These are phyloP conservation scores for Tetrapisispora fleetii DNA, from an alignment of 805 yeast species.

Conservation along the genomic window DNA sequence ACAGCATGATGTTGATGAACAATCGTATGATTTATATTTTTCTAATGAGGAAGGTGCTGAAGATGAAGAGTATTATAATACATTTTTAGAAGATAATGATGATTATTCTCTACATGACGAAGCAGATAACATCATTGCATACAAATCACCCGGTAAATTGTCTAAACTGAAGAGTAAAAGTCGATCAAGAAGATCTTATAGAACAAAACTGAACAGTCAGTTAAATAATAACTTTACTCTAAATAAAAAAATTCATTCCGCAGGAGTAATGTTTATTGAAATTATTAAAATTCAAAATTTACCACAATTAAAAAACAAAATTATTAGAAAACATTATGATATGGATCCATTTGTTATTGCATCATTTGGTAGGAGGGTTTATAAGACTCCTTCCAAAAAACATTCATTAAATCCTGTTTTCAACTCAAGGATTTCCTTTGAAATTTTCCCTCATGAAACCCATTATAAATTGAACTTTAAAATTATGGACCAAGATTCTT, in stretches of 20 bases:
- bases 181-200: conserved; percentile 5
- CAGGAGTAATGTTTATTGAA: conserved; percentile 72
- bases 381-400: conserved; percentile 72
- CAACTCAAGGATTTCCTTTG: conserved; percentile 73
- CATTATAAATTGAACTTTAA: conserved; percentile 59
- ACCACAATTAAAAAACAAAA: conserved; percentile 60
- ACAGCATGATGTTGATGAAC: background rate
- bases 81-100: conserved; percentile 4
- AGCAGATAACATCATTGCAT: conserved; percentile 5
- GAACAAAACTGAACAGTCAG: conserved; percentile 4
- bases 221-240: conserved; percentile 17
- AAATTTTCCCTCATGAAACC: conserved; percentile 55
- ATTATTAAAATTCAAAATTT: conserved; percentile 62
- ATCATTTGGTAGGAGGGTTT: conserved; percentile 81
- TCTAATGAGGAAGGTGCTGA: conserved; percentile 6
- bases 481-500: conserved; percentile 74
- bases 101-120: conserved; percentile 2
- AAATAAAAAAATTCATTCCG: conserved; percentile 24
- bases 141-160: conserved; percentile 2
- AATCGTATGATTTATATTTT: conserved; percentile 2
- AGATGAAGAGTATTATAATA: conserved; percentile 6
- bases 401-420: conserved; percentile 78
- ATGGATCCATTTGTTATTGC: conserved; percentile 96
- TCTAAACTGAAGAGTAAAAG: conserved; percentile 4
- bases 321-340: conserved; percentile 64